Base-by-base conservation (phyloP, 352 stramenopile genomes). In the Phytopythium aichiense region DNA sequence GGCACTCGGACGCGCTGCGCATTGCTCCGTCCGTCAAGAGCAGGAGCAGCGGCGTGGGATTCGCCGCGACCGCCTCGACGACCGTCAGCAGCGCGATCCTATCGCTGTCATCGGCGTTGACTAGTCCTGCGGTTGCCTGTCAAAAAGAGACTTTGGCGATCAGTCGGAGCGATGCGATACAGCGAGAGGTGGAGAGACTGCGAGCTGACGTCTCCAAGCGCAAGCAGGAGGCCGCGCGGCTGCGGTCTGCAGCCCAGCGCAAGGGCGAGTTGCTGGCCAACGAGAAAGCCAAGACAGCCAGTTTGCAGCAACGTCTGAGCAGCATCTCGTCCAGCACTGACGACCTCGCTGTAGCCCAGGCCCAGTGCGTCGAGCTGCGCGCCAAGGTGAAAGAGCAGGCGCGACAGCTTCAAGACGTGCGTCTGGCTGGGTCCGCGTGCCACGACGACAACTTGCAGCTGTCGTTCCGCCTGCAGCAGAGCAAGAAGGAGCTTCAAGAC, bases 241-340 rank as follows among this genome's bases (percentile, higher is more conserved):
- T 77, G 18, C 73, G 75, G 20, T 56, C 67, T 23, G 66, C 77
- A 13, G 25, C 80, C 6, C 73, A 86, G 55, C 73, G 79, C 4
- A 89, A 89, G 55, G 69, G 67, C 5, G 77, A 89, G 33, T 54
- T 89, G 20, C 56, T 87, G 6, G 46, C 52, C 0, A 60, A 71
- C n/a, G 74, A 81, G 42, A 89, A 84, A 53, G 11, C 12, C 0
- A 82, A 76, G 43, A 53, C 64, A 1, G 59, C 68, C 0, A 61
- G 53, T 11, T 62, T 77, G 18, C 62, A 76, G 20, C 54, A 65
- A 7, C 72, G 77, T 13, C 51, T 84, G 13, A 63, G 82, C 11
- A 55, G 61, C 22, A 55, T 56, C 4, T 37, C 40, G 2, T 66
- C 72, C 31, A 75, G 70, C 18, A 38, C 71, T 18, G 58, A 70